A percentile compares a stretch with the other conserved stretches of the same genome.
phyloP scores from a whole-genome alignment of 768 basidiomycete species.

The Phanerodontia chrysosporium region DNA sequence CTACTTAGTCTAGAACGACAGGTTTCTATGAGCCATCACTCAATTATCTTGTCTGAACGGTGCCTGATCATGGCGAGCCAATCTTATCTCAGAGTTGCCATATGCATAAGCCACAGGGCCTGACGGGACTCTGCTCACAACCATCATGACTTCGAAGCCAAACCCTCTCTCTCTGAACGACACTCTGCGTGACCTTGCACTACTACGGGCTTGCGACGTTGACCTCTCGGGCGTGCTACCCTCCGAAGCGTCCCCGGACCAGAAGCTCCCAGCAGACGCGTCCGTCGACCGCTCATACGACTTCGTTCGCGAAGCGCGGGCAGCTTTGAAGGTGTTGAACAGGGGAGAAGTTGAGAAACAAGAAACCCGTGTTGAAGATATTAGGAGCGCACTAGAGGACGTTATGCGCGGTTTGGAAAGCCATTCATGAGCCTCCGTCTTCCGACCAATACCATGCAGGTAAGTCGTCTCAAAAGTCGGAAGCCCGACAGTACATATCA shows the following conservation, averaged over 20 bases:
- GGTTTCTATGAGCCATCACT: no score
- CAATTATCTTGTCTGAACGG: no score
- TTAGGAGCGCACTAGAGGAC: constrained; percentile 54
- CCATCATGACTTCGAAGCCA: constrained; percentile 1
- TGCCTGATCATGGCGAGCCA: background rate
- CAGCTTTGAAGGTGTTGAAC: constrained; percentile 50
- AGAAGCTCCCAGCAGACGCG: constrained; percentile 21
- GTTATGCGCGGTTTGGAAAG: constrained; percentile 31
- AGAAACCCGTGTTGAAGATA: constrained; percentile 50
- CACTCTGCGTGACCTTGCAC: constrained; percentile 68
- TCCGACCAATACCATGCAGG: no score
- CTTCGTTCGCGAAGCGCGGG: constrained; percentile 54
- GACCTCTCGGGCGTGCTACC: constrained; percentile 32
- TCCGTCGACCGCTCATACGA: constrained; percentile 53
- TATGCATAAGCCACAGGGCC: background rate
- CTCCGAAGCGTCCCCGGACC: constrained; percentile 1
- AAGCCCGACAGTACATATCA: no score
- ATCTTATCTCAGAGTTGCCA: background rate
- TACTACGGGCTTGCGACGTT: constrained; percentile 57
- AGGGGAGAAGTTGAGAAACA: constrained; percentile 49
- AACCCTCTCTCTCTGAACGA: constrained; percentile 35
- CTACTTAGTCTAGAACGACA: no score
- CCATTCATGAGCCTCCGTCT: background rate
- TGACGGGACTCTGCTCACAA: background rate
- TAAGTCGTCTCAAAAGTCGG: no score